Conservation (phyloP, 2,329 filamentous ascomycete genomes). For the Hymenoscyphus infarciens region DNA sequence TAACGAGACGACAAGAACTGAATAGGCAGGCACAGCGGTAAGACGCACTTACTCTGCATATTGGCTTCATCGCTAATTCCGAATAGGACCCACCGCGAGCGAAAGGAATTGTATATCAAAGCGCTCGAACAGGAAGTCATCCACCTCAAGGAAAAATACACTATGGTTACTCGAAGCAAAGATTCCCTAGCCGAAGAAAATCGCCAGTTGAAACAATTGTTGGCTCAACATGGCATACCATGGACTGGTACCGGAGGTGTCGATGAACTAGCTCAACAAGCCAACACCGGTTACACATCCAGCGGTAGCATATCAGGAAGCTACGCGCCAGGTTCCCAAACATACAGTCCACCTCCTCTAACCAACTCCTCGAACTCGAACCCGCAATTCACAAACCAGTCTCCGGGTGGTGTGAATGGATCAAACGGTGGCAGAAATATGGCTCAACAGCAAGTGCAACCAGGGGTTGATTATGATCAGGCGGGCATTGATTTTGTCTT, state of each 20-base stretch:
- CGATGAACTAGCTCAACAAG: constrained; percentile 39
- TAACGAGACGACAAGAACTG: constrained; percentile 87
- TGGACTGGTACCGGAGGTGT: constrained; percentile 34
- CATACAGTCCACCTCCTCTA: constrained; percentile 32
- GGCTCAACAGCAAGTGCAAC: constrained; percentile 30
- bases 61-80: constrained; percentile 14
- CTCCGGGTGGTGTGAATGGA: background rate
- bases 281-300: constrained; percentile 47
- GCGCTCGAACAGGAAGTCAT: constrained; percentile 88
- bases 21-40: constrained; percentile 96
- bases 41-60: constrained; percentile 17
- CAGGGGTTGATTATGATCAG: constrained; percentile 69
- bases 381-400: constrained; percentile 14
- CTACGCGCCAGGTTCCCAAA: constrained; percentile 47
- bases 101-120: constrained; percentile 95
- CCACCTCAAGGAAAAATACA: constrained; percentile 81
- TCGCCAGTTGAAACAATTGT: constrained; percentile 59
- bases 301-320: constrained; percentile 60
- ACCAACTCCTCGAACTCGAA: constrained; percentile 21
- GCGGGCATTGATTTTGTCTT: constrained; percentile 87
- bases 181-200: constrained; percentile 77
- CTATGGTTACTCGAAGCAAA: constrained; percentile 70
- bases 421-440: constrained; percentile 23
- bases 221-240: constrained; percentile 51
- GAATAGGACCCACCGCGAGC: constrained; percentile 84